Base-by-base conservation (phyloP, 805 yeast genomes). In the Debaryomyces hansenii region DNA sequence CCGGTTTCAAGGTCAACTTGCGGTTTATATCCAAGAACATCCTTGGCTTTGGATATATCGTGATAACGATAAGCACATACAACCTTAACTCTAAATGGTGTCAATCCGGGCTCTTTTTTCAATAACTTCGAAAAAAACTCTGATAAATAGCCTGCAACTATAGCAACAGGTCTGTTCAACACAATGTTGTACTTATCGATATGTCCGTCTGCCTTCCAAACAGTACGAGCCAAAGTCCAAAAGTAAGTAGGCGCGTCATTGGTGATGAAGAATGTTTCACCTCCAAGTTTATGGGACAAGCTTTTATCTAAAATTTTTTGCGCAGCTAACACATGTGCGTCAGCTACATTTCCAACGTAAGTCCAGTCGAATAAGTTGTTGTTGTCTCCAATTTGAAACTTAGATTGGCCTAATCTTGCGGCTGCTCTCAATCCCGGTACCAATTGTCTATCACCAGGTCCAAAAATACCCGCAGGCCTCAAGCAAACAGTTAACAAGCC, bases 401-500 rank as follows among this genome's bases (percentile, higher is more conserved):
- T 87, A 18, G 94, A 85, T 66, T 92, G 97, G 7, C 96, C 96
- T 45, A 80, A 70, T 48, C 78, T 78, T 3, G 96, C 90, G 37
- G 89, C 96, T 12, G 78, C 78, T 60, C 96, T 82, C 48, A 94
- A 74, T 3, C 96, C 96, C 10, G 99, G 99, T 39, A 94, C 94
- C 59, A 94, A 72, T 65, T 94, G 99, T 50, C 99, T 82, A 65
- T 94, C 99, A 37, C 99, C 98, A 5, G 98, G 99, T 4, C 99
- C 99, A 71, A 94, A 94, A 40, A 94, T 90, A 34, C 99, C 99
- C 1, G 99, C 97, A 1, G 99, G 99, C 52, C 99, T 80, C 41
- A 94, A 68, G 1, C 97, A 94, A 32, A 88, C 86, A 0, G 99
- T 94, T 41, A 78, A 69, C 53, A 91, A 79, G 1, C 72, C 74